These are phyloP conservation scores for Boletus semigastroideus DNA, from an alignment of 1,284 basidiomycete genomes.

Conservation along the genomic window DNA sequence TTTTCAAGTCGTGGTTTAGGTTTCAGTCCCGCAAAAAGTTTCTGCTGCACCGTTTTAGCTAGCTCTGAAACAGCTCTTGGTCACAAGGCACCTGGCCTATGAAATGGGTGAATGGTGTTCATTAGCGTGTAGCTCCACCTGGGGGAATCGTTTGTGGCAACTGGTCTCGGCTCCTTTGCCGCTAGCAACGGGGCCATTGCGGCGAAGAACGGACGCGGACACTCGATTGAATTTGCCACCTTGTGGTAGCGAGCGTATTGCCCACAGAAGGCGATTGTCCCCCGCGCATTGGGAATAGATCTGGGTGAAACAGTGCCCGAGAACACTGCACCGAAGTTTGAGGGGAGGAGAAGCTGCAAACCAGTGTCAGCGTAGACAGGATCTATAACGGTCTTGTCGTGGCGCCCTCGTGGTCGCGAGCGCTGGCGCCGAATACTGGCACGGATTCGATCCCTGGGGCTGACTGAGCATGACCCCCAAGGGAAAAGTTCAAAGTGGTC, in stretches of 20 bases:
- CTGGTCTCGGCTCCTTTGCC: constrained; percentile 10
- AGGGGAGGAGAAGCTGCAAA: constrained; percentile 9
- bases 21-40: constrained; percentile 2
- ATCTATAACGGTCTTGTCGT: constrained; percentile 5
- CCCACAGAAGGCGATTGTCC: constrained; percentile 7
- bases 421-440: background rate
- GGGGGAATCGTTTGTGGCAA: background rate
- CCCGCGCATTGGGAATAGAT: background rate
- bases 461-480: background rate
- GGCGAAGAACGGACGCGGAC: constrained; percentile 11
- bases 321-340: constrained; percentile 22
- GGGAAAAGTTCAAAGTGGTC: background rate
- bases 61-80: constrained; percentile 1
- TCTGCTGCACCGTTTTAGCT: constrained; percentile 6
- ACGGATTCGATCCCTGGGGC: constrained; percentile 12
- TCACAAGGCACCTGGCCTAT: background rate
- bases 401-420: constrained; percentile 17
- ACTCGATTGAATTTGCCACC: constrained; percentile 1
- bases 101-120: constrained; percentile 1
- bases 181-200: constrained; percentile 9
- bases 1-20: constrained; percentile 10
- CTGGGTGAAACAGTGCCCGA: constrained; percentile 3
- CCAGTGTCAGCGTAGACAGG: constrained; percentile 12
- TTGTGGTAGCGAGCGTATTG: constrained; percentile 5
- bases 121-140: constrained; percentile 2